Evolutionary conservation across 1,139 yeast genomes (phyloP).

Genomic region (Candida glucosophila): DNA sequence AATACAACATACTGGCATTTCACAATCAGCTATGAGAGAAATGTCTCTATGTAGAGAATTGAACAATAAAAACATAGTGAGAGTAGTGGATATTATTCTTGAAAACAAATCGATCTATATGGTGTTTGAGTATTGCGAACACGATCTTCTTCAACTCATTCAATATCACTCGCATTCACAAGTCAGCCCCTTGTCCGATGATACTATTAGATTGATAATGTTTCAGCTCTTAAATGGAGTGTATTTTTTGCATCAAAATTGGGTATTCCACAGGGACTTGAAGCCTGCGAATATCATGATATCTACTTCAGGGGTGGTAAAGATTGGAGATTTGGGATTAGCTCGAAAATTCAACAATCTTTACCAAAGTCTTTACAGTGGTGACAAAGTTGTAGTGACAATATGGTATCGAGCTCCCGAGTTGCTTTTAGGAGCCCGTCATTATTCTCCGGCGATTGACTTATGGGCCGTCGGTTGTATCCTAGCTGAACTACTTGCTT

Average conservation of each 20-base stretch:
- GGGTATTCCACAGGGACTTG: conserved; percentile 92
- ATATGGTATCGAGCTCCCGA: conserved; percentile 99
- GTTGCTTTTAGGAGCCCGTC: conserved; percentile 79
- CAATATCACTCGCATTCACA: conserved; percentile 93
- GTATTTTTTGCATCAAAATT: conserved; percentile 83
- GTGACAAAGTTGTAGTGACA: conserved; percentile 96
- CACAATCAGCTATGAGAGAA: conserved; percentile 94
- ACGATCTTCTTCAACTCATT: conserved; percentile 85
- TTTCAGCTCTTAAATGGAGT: conserved; percentile 94
- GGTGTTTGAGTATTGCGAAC: conserved; percentile 95
- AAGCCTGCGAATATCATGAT: conserved; percentile 99
- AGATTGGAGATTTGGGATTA: conserved; percentile 91
- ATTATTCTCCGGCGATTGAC: conserved; percentile 92
- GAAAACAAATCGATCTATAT: conserved; percentile 89
- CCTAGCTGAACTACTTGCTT: conserved; percentile 78
- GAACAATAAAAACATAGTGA: conserved; percentile 69
- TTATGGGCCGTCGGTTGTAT: conserved; percentile 98
- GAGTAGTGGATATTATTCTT: conserved; percentile 73
- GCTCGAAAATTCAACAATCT: conserved; percentile 90
- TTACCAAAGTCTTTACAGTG: conserved; percentile 79
- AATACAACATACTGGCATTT: conserved; percentile 85
- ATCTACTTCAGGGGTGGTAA: conserved; percentile 77
- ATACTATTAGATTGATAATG: conserved; percentile 70
- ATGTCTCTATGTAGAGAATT: conserved; percentile 92
- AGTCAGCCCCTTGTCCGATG: conserved; percentile 65